Evolutionary conservation across 2,329 filamentous ascomycete species (phyloP).

Genomic region (Nannizzia gypsea): DNA sequence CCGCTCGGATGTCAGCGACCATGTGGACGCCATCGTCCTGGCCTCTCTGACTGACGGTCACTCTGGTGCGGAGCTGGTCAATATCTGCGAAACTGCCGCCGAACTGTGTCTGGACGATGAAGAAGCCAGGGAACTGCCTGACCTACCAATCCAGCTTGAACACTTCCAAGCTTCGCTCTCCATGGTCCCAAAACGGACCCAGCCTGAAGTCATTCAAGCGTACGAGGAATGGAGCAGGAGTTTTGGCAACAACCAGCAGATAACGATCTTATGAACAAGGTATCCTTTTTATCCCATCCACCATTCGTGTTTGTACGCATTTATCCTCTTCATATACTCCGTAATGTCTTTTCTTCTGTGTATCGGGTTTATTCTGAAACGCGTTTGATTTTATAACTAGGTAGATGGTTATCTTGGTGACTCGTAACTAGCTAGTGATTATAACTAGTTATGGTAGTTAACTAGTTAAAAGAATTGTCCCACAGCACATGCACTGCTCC

Average conservation of each 20-base stretch:
- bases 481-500: too few relatives aligned
- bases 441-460: too few relatives aligned
- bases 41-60: conserved; percentile 60
- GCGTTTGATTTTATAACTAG: not conserved
- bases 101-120: conserved; percentile 43
- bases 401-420: too few relatives aligned
- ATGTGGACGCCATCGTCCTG: conserved; percentile 55
- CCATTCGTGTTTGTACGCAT: not conserved
- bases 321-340: not conserved
- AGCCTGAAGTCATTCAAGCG: conserved; percentile 44
- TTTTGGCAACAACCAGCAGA: conserved; percentile 7
- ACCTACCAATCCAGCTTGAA: conserved; percentile 28
- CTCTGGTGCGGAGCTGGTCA: conserved; percentile 72
- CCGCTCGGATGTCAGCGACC: conserved; percentile 47
- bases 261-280: not conserved
- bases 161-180: conserved; percentile 36
- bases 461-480: too few relatives aligned
- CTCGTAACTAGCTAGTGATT: too few relatives aligned
- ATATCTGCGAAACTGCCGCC: conserved; percentile 43
- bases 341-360: not conserved
- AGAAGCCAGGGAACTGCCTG: conserved; percentile 25
- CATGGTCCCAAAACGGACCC: conserved; percentile 47
- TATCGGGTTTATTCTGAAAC: not conserved
- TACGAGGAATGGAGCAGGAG: conserved; percentile 45
- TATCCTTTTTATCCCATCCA: not conserved